Evolutionary conservation across 2,329 filamentous ascomycete species (phyloP).

Genomic region (Apiospora sp.): DNA sequence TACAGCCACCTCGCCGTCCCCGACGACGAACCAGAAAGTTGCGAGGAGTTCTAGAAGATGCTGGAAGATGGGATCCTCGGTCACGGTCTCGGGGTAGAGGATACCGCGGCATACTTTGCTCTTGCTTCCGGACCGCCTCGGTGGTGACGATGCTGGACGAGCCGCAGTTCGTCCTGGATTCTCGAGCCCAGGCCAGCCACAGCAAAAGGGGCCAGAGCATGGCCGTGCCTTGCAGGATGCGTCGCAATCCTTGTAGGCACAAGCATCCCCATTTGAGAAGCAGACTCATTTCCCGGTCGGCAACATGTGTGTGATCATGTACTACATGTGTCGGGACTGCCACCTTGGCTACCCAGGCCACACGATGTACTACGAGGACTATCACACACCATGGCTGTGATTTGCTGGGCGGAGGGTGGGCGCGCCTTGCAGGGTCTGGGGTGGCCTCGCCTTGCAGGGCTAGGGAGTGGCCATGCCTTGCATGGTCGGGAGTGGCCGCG

Average conservation of each 20-base stretch:
- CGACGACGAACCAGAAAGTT: slow-evolving; percentile 42
- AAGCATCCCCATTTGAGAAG: background rate
- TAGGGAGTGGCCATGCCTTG: too few relatives aligned
- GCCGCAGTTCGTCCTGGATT: slow-evolving; percentile 32
- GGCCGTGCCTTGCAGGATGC: too few relatives aligned
- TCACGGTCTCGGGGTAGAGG: slow-evolving; percentile 20
- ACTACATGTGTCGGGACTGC: background rate
- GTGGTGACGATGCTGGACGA: slow-evolving; percentile 45
- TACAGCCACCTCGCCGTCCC: slow-evolving; percentile 32
- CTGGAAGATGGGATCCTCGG: slow-evolving; percentile 40
- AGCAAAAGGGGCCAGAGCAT: too few relatives aligned
- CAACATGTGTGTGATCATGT: background rate
- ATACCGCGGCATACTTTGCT: too few relatives aligned
- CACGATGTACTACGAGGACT: background rate
- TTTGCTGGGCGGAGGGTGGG: too few relatives aligned
- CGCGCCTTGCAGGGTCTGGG: too few relatives aligned
- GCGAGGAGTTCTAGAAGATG: slow-evolving; percentile 40
- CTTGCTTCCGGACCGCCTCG: slow-evolving; percentile 40
- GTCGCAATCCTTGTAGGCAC: background rate
- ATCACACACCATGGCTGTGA: background rate
- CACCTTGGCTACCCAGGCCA: background rate
- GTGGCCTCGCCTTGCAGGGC: too few relatives aligned
- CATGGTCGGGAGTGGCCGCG: too few relatives aligned
- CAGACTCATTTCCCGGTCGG: background rate
- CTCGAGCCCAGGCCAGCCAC: too few relatives aligned